Evolutionary conservation across 2,329 filamentous ascomycete genomes (phyloP), one percentile per base, ranked within the genome.

Genomic region (Sporothrix pseudoabietina): DNA sequence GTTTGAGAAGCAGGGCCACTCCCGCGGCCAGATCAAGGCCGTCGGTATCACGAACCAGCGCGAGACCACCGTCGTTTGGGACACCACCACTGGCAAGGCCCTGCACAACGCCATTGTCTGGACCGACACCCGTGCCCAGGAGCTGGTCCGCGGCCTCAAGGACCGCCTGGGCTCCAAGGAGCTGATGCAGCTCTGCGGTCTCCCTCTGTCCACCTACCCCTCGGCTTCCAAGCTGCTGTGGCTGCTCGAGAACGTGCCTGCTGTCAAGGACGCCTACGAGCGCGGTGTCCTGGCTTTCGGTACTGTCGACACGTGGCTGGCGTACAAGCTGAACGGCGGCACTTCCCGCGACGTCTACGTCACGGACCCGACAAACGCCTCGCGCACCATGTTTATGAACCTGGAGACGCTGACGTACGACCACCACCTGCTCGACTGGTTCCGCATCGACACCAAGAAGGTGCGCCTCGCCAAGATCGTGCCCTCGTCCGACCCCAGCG

Each of bases 361-460:
- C 73, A 96, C 94, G 0, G 94, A 97, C 80, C 89, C 91, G 59
- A 93, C 92, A 74, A 97, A 97, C 80, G 94, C 94, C 26, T 95
- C 92, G 66, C 87, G 94, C 79, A 97, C 94, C 74, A 97, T 97
- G 94, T 96, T 97, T 82, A 94, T 97, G 91, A 94, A 97, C 82
- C 85, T 97, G 72, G 87, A 90, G 77, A 94, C 90, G 14, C 86
- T 94, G 74, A 82, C 94, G 78, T 97, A 97, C 81, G 93, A 95
- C 80, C 89, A 93, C 72, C 86, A 86, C 52, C 86, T 97, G 35
- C 84, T 97, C 41, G 84, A 89, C 44, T 97, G 97, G 84, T 97
- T 97, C 82, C 88, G 88, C 54, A 87, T 97, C 75, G 87, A 89
- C 78, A 80, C 78, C 59, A 86, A 84, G 71, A 96, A 95, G 81